Base-by-base conservation (phyloP, 208 protist species). In the Leishmania major region DNA sequence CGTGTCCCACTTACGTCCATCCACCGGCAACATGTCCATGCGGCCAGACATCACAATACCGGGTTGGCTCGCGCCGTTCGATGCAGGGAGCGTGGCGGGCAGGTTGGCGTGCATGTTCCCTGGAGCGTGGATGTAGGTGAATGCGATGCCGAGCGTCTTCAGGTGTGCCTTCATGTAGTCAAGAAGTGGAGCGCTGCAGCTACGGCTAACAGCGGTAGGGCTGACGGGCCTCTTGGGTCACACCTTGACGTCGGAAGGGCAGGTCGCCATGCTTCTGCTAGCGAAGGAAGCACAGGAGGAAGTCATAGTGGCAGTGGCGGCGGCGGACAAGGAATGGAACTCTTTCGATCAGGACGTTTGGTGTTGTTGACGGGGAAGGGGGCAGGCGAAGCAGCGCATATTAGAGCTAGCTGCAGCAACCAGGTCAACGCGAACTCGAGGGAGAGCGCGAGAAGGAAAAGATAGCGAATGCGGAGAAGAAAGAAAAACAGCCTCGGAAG, bases 21-120 rank as follows among this genome's bases (percentile, higher is more conserved):
- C 84, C 77, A 89, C 88, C 76, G 88, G 86, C 78, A 91, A 83
- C 47, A 88, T 81, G 71, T 91, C 85, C 28, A 78, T 91, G 83
- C 88, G 86, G 59, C 86, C 88, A 37, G 81, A 88, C 74, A 90
- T 60, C 51, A 88, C 84, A 72, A 90, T 86, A 45, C 85, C 84
- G 81, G 85, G 87, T 28, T 87, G 83, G 70, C 84, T 88, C 49
- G 78, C 69, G 57, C 84, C 87, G 73, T 81, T 81, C 35, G 78
- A 80, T 7, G 77, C 90, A 1, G 85, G 83, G 40, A 91, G 78
- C 47, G 85, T 88, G n/a, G 86, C 90, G 81, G 87, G 85, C 66
- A 93, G 85, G 72, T 87, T 93, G 40, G 89, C 83, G 55, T 89
- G 82, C 11, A 66, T 88, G 49, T 84, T 82, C 22, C 75, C 76